These are phyloP conservation scores for Periconia digitata DNA, from an alignment of 2,329 filamentous ascomycete species.

Conservation along the genomic window DNA sequence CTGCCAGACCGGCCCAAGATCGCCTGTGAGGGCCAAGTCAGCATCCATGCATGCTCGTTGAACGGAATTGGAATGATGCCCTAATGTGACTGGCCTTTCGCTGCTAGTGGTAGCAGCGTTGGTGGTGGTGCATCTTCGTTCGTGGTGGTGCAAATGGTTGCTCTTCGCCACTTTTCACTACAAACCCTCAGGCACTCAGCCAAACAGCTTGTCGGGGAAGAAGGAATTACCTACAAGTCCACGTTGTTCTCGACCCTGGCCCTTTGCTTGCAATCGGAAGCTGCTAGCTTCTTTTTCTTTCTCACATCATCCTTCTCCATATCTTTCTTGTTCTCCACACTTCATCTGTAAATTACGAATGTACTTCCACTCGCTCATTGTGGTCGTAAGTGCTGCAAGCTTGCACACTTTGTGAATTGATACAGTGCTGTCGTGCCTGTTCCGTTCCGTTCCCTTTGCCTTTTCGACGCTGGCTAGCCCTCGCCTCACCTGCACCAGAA, in stretches of 20 bases:
- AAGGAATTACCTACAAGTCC: neutral
- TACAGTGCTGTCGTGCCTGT: constrained; percentile 27
- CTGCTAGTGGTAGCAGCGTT: constrained; percentile 37
- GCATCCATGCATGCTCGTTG: constrained; percentile 35
- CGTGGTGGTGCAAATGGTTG: neutral
- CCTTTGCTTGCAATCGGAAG: constrained; percentile 22
- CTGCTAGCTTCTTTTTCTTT: constrained; percentile 36
- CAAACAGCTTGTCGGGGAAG: constrained; percentile 34
- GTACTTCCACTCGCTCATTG: constrained; percentile 19
- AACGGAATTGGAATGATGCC: constrained; percentile 26
- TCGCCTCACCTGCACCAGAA: constrained; percentile 25
- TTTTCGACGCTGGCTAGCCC: constrained; percentile 21
- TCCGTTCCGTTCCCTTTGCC: constrained; percentile 20
- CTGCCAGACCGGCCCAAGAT: constrained; percentile 37
- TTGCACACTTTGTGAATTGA: constrained; percentile 27
- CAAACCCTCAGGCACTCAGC: constrained; percentile 37
- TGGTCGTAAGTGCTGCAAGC: constrained; percentile 24
- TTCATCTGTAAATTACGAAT: constrained; percentile 28
- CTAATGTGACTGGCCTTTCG: constrained; percentile 27
- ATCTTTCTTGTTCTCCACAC: neutral
- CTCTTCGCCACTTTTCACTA: constrained; percentile 43
- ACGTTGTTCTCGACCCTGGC: constrained; percentile 34
- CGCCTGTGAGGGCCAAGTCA: constrained; percentile 31
- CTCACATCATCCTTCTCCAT: constrained; percentile 17
- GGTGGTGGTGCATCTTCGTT: constrained; percentile 13